These are phyloP conservation scores for Colletotrichum endophyticum DNA, from an alignment of 2,329 filamentous ascomycete genomes.

Conservation along the genomic window DNA sequence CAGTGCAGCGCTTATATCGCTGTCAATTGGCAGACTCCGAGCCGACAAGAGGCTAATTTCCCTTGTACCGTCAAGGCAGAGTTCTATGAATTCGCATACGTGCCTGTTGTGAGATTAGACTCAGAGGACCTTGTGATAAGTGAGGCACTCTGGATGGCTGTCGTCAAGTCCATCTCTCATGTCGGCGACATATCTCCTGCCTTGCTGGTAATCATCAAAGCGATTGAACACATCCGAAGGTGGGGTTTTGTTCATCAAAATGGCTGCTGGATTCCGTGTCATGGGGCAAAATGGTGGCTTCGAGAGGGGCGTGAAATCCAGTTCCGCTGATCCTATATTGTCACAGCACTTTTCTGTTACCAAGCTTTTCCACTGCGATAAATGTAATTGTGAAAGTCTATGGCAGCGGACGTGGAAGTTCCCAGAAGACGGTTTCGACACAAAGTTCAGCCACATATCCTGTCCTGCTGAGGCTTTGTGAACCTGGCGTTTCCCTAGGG, in stretches of 20 bases:
- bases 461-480: too few species aligned
- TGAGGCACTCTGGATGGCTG: background rate
- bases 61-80: background rate
- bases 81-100: background rate
- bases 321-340: too few species aligned
- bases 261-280: background rate
- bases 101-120: background rate
- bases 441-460: too few species aligned
- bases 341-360: too few species aligned
- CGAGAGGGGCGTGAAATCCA: too few species aligned
- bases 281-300: too few species aligned
- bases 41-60: background rate
- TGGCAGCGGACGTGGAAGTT: too few species aligned
- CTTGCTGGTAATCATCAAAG: accelerated
- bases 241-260: background rate
- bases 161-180: background rate
- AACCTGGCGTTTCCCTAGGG: too few species aligned
- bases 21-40: background rate
- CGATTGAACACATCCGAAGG: background rate
- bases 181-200: background rate
- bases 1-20: background rate
- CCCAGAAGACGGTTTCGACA: too few species aligned
- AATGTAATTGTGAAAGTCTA: too few species aligned
- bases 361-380: too few species aligned
- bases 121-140: background rate